Evolutionary conservation across 768 basidiomycete genomes (phyloP), one percentile per base, ranked within the genome.

Genomic region (Boletus insuetus): DNA sequence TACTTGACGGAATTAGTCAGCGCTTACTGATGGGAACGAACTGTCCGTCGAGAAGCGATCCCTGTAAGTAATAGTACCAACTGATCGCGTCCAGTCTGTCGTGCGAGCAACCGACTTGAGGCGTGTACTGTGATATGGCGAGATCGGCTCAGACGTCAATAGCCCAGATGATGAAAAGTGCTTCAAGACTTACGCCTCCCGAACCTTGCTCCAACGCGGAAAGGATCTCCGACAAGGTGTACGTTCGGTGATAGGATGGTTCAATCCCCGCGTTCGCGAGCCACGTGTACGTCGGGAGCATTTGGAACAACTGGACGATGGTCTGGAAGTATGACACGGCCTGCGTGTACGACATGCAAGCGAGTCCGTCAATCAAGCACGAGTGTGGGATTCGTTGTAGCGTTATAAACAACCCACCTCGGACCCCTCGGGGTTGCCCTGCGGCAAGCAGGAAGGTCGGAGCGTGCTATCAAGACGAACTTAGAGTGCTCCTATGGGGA

Each of bases 221-320:
- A 9, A 76, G 74, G 29, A 90, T 65, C 4, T 77, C 68, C 6
- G 78, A 69, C n/a, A 87, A 75, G 0, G 82, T 83, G 68, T 83
- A 83, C 0, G 83, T 85, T 54, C 68, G 69, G 51, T 71, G 72
- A 5, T 69, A 65, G 6, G 79, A 79, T 3, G 91, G 92, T 4
- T 80, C 81, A 62, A 94, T 93, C n/a, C 89, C 90, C 11, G 78
- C 84, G n/a, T 79, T 71, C 9, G 75, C 71, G 24, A 94, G 82
- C 82, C 82, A 90, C 13, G 80, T 74, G 70, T 84, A 91, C 4
- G 91, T 91, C 0, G 89, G 87, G 19, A 92, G 81, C 2, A 75
- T 76, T 81, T 81, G 63, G 75, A 86, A 87, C 19, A 87, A 69
- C 22, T 70, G 75, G 50, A 87, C 84, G 3, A 82, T 78, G 9